Percentiles rank a stretch among this genome's conserved stretches.
Evolutionary conservation across 768 basidiomycete species (phyloP).

Genomic region (Austroboletus eburneus): DNA sequence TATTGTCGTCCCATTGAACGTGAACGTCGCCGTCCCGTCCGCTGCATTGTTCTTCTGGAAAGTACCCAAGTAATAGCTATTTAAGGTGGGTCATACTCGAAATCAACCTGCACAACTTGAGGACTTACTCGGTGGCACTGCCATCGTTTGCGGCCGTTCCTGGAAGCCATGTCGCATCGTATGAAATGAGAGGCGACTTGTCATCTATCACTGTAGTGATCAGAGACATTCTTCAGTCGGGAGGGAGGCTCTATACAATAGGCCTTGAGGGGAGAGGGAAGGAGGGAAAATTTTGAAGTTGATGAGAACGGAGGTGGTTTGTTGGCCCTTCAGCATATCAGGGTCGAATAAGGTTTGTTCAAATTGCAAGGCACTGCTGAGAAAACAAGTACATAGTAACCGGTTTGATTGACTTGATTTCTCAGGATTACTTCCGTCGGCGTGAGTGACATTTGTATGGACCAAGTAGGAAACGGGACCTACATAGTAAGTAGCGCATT

Average conservation of each 20-base stretch:
- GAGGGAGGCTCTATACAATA: neutral
- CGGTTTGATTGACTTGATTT: neutral
- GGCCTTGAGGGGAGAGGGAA: too few species aligned
- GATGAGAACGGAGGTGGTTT: too few species aligned
- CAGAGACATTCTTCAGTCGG: conserved; percentile 16
- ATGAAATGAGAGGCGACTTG: conserved; percentile 30
- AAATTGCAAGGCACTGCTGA: neutral
- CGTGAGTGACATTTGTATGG: too few species aligned
- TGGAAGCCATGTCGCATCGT: conserved; percentile 22
- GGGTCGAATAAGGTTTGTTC: neutral
- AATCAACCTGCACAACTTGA: neutral
- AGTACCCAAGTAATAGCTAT: conserved; percentile 37
- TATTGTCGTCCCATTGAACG: conserved; percentile 47
- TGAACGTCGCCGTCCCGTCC: conserved; percentile 37
- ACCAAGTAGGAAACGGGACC: too few species aligned
- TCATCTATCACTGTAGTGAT: conserved; percentile 25
- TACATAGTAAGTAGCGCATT: too few species aligned
- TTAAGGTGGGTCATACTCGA: neutral
- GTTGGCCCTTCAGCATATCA: too few species aligned
- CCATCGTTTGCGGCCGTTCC: conserved; percentile 17
- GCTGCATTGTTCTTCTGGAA: conserved; percentile 33
- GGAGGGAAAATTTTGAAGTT: too few species aligned
- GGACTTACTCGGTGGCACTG: conserved; percentile 16
- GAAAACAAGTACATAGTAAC: too few species aligned
- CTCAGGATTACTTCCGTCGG: neutral